Evolutionary conservation across 345 rosid species (phyloP), one percentile per base, ranked within the genome.

Genomic region (Arabis hirsuta): DNA sequence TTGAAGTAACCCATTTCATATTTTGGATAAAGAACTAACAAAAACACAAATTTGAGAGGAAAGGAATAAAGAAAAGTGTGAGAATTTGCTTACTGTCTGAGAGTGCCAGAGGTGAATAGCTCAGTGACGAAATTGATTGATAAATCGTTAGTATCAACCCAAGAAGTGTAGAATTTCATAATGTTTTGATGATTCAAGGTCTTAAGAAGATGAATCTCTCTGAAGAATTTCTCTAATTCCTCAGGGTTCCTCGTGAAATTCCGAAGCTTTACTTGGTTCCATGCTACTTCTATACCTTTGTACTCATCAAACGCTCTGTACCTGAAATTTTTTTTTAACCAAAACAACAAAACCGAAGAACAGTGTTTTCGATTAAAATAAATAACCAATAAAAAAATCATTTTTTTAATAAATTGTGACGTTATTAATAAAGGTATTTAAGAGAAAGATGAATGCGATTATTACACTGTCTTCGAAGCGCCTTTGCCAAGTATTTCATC

Each of bases 261-360:
- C 34, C 87, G 81, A 65, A 96, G 92, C 88, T 90, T 96, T 66
- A 96, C 98, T 76, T 90, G 97, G 75, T 96, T 96, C 99, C 99
- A 96, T 16, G 99, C 98, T 32, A 96, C 98, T 69, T 95, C 98
- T 65, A 92, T 87, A 34, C 98, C 98, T 73, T 84, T 90, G 41
- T 88, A 95, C 80, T 96, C 96, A 76, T 92, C 98, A 73, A 96
- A 87, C 1, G 87, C 98, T 81, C 85, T 88, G 38, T 86, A 96
- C 26, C 99, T 96, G 67, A 38, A 65, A 9, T 45, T 56, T n/a
- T n/a, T n/a, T 13, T 14, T 27, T 62, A 8, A 3, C 43, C 60
- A 54, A 61, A 52, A 73, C 11, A 53, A 3, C 13, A 13, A 80
- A 55, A 43, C 69, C 6, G 8, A 38, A 55, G 56, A 70, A 63